phyloP scores from a whole-genome alignment of 2,329 filamentous ascomycete genomes.

The Stachybotrys chlorohalonatus region DNA sequence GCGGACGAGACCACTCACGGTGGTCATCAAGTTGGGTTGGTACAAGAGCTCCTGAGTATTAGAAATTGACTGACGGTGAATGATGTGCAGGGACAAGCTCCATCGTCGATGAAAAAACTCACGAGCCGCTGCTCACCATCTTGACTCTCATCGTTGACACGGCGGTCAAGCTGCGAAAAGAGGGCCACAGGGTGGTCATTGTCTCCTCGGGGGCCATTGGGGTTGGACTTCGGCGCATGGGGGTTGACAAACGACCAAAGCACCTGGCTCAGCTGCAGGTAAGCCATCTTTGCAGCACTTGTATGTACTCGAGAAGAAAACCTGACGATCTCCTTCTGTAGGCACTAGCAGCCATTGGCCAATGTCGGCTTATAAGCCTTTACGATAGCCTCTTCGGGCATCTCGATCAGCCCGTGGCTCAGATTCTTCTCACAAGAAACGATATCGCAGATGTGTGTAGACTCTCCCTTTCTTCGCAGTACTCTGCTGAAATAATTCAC shows the following conservation, averaged over 20 bases:
- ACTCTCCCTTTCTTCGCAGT: not conserved
- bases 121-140: conserved; percentile 86
- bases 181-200: conserved; percentile 90
- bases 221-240: conserved; percentile 83
- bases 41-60: not conserved
- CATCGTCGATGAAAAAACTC: conserved; percentile 94
- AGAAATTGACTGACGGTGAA: conserved; percentile 11
- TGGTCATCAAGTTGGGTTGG: conserved; percentile 59
- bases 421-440: conserved; percentile 88
- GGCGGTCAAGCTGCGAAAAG: conserved; percentile 73
- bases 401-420: conserved; percentile 81
- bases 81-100: conserved; percentile 73
- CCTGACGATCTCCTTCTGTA: conserved; percentile 19
- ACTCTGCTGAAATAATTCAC: not conserved
- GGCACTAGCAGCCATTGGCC: conserved; percentile 90
- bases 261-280: conserved; percentile 82
- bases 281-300: conserved; percentile 6
- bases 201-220: conserved; percentile 97
- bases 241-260: conserved; percentile 79
- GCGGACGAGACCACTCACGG: conserved; percentile 35
- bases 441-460: conserved; percentile 81
- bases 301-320: not conserved
- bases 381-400: conserved; percentile 92
- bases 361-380: conserved; percentile 87
- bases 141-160: conserved; percentile 92